Base-by-base conservation (phyloP, 352 stramenopile species). In the Phytopythium sindhum region DNA sequence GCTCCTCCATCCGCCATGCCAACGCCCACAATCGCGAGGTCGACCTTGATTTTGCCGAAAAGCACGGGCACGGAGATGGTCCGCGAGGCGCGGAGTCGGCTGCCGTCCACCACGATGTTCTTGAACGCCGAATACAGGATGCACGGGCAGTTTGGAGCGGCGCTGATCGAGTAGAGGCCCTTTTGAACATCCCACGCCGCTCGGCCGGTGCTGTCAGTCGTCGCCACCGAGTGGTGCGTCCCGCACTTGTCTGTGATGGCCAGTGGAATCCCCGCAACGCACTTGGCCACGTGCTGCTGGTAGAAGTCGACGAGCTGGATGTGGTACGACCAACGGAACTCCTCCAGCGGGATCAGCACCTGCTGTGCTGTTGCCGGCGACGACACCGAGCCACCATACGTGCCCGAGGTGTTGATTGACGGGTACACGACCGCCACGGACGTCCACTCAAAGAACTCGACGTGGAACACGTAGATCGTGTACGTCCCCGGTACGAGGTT, bases 231-330 rank as follows among this genome's bases (percentile, higher is more conserved):
- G 57, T 79, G 70, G 59, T 86, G 68, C 0, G 70, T 76, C 24
- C 74, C 86, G 60, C 71, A 84, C 47, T 86, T 89, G 57, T 89
- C 71, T 9, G 73, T 76, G 39, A 91, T 75, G 53, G 79, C 59
- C 53, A 91, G 65, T 0, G 82, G 71, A 50, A 89, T 85, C 2
- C 67, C 72, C 26, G 64, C 69, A 5, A 89, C 64, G 26, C 66
- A 61, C 39, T 85, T 75, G 4, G 50, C 28, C 19, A 57, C 66
- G 42, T 86, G 65, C 47, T 83, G 77, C 19, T 88, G 63, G 42
- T 89, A 91, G 29, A 88, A 91, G 62, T 91, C 82, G 1, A 89
- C 80, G 14, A 89, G 61, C 57, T 91, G 82, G 41, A 91, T 71
- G 26, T 57, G 61, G 45, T 88, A 88, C 2, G 80, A 74, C 82